Percentiles rank a stretch among this genome's conserved stretches.
Conservation (phyloP, 208 protist species). For the Crithidia sp. region DNA sequence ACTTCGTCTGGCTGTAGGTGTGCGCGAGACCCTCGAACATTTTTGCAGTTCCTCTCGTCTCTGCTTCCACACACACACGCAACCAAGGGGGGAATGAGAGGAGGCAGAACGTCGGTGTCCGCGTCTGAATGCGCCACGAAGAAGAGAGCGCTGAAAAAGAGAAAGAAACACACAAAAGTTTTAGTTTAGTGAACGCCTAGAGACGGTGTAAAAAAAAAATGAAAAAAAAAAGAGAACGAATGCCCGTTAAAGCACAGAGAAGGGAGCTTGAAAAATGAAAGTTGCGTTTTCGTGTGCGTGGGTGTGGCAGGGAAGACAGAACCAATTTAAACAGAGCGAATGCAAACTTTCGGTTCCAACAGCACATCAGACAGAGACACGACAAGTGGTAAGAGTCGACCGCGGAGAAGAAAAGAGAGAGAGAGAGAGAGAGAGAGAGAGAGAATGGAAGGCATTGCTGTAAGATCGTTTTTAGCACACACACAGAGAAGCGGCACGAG, state of each 20-base stretch:
- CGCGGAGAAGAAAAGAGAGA: no score
- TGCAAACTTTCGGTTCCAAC: no score
- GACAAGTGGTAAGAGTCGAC: neutral
- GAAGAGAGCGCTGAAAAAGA: neutral
- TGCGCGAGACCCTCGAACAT: constrained; percentile 23
- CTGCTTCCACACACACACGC: neutral
- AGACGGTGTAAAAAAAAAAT: neutral
- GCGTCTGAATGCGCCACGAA: neutral
- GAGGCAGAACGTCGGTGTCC: neutral
- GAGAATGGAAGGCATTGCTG: no score
- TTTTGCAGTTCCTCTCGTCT: neutral
- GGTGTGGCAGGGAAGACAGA: neutral
- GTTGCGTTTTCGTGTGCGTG: no score
- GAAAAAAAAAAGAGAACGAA: neutral
- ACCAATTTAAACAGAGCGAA: neutral
- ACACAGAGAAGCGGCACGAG: no score
- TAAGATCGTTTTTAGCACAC: no score
- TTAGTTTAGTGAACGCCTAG: neutral
- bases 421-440: no score
- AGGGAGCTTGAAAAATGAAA: no score
- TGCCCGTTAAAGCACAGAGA: no score
- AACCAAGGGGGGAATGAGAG: neutral
- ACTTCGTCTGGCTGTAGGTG: constrained; percentile 46
- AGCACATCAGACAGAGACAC: constrained; percentile 1
- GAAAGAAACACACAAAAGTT: neutral